Conservation (phyloP, 257 asterid species). For the Solanum neorickii region DNA sequence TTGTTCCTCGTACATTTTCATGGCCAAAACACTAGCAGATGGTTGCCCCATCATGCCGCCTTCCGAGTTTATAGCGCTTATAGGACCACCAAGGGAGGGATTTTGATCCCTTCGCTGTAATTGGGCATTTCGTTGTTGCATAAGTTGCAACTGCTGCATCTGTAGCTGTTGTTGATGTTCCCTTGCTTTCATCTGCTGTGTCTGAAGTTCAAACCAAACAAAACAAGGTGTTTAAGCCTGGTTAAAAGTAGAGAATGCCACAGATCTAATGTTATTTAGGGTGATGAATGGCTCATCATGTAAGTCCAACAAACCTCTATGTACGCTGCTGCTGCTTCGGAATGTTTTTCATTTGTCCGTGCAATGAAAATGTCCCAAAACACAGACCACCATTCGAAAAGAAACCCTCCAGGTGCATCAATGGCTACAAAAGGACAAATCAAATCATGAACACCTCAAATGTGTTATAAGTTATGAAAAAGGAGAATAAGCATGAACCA, state of each 20-base stretch:
- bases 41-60: constrained; percentile 97
- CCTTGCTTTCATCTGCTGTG: constrained; percentile 89
- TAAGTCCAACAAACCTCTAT: constrained; percentile 61
- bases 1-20: constrained; percentile 95
- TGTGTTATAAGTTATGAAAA: background rate
- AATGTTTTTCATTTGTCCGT: constrained; percentile 96
- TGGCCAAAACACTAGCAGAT: constrained; percentile 86
- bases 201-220: constrained; percentile 27
- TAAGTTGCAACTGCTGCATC: constrained; percentile 85
- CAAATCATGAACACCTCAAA: background rate
- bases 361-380: constrained; percentile 99
- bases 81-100: constrained; percentile 76
- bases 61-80: constrained; percentile 66
- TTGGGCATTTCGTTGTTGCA: constrained; percentile 94
- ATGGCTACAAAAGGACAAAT: constrained; percentile 48
- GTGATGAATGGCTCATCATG: background rate
- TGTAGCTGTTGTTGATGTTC: constrained; percentile 94
- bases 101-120: constrained; percentile 92
- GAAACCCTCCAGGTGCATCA: constrained; percentile 99
- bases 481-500: background rate
- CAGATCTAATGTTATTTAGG: background rate
- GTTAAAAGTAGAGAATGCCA: background rate
- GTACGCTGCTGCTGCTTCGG: constrained; percentile 98
- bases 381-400: constrained; percentile 99
- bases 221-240: background rate